Percentiles rank a stretch among this genome's conserved stretches.
phyloP scores from a whole-genome alignment of 345 rosid genomes.

The Anacardium occidentale region DNA sequence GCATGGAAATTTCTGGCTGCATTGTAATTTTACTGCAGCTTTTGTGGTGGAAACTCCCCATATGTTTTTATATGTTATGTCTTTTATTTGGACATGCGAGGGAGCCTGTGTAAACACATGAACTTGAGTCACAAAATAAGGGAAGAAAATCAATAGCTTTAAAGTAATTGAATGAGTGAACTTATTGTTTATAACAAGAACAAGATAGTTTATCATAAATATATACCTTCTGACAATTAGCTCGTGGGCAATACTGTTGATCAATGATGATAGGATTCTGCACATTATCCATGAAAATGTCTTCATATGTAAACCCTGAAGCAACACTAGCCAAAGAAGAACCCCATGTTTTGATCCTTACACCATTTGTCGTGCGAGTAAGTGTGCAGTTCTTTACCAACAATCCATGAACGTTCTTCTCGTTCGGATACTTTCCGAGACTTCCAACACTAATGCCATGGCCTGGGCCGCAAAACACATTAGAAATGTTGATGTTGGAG shows the following conservation, averaged over 20 bases:
- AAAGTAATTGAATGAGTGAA: too few relatives aligned
- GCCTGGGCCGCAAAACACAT: conserved; percentile 44
- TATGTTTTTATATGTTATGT: conserved; percentile 27
- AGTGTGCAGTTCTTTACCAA: conserved; percentile 21
- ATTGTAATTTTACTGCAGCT: conserved; percentile 22
- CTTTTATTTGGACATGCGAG: conserved; percentile 32
- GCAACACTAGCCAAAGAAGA: conserved; percentile 25
- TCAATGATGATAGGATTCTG: conserved; percentile 45
- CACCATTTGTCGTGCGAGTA: conserved; percentile 27
- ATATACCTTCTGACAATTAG: conserved; percentile 21
- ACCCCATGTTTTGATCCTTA: conserved; percentile 47
- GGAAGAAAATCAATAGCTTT: too few relatives aligned
- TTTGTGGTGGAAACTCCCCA: conserved; percentile 32
- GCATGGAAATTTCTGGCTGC: conserved; percentile 28
- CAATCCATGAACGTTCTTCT: conserved; percentile 25
- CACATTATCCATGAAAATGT: conserved; percentile 43
- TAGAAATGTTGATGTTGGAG: conserved; percentile 28
- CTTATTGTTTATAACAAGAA: background rate
- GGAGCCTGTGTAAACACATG: conserved; percentile 4
- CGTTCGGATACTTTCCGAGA: conserved; percentile 34
- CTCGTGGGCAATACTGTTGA: conserved; percentile 38
- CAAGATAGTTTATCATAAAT: background rate
- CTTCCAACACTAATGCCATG: conserved; percentile 58
- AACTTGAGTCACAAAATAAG: background rate
- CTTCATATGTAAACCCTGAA: conserved; percentile 29